phyloP scores from a whole-genome alignment of 176 grass and related monocot species.

The Phyllostachys edulis region DNA sequence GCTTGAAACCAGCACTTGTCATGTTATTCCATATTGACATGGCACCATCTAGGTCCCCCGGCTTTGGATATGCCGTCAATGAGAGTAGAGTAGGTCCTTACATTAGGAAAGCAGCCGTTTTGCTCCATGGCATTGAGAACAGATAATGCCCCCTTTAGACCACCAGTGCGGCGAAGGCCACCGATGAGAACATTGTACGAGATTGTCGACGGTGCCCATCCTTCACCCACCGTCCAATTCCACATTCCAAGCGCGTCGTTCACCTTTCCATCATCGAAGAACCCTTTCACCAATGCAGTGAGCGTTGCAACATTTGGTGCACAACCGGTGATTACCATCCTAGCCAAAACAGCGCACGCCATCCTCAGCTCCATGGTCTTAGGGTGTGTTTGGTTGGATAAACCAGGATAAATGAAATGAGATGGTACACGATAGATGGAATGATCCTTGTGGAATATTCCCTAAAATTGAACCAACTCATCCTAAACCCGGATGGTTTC shows the following conservation, averaged over 20 bases:
- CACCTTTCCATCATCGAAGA: conserved; percentile 46
- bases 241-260: conserved; percentile 63
- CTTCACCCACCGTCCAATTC: conserved; percentile 67
- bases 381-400: too few species aligned
- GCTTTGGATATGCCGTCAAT: conserved; percentile 75
- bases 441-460: too few species aligned
- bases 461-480: too few species aligned
- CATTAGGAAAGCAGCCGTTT: conserved; percentile 53
- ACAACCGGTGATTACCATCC: conserved; percentile 67
- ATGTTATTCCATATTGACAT: conserved; percentile 70
- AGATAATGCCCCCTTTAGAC: conserved; percentile 43
- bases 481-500: too few species aligned
- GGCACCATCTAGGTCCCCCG: conserved; percentile 57
- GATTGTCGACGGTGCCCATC: conserved; percentile 52
- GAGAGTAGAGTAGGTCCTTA: conserved; percentile 63
- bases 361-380: conserved; percentile 43
- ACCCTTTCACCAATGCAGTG: conserved; percentile 54
- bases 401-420: too few species aligned
- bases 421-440: too few species aligned
- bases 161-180: conserved; percentile 58
- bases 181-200: conserved; percentile 77
- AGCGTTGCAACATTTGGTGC: conserved; percentile 61
- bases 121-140: conserved; percentile 54
- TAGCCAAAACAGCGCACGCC: conserved; percentile 61
- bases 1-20: conserved; percentile 62